Evolutionary conservation across 2,329 filamentous ascomycete species (phyloP).

Genomic region (Colletotrichum musae): DNA sequence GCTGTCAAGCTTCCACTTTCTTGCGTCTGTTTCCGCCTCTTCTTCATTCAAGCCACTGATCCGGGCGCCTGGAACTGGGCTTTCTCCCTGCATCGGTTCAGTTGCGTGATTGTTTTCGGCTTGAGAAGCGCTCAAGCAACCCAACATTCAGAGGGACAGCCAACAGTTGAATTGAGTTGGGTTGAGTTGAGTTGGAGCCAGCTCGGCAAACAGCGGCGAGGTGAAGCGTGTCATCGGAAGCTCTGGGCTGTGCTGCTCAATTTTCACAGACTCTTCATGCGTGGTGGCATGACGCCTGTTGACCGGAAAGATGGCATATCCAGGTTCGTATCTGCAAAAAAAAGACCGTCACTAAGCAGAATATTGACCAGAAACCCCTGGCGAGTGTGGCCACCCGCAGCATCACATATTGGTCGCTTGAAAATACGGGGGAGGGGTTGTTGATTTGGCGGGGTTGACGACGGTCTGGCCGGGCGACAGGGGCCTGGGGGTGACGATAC

Average conservation of each 20-base stretch:
- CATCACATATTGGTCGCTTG: conserved; percentile 21
- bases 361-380: neutral
- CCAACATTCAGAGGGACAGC: neutral
- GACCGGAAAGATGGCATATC: neutral
- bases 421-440: conserved; percentile 27
- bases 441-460: neutral
- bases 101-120: neutral
- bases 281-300: neutral
- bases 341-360: neutral
- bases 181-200: too few relatives aligned
- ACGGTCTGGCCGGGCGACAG: conserved; percentile 23
- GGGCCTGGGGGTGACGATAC: conserved; percentile 15
- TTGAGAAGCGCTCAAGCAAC: neutral
- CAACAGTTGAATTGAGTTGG: neutral
- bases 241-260: neutral
- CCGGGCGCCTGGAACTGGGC: neutral
- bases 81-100: neutral
- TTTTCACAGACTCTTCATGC: neutral
- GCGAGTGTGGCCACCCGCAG: neutral
- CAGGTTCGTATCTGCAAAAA: conserved; percentile 16
- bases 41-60: conserved; percentile 1
- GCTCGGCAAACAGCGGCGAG: neutral
- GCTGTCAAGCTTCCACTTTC: conserved; percentile 11
- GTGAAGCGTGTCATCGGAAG: neutral
- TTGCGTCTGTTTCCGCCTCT: conserved; percentile 3